A percentile compares a stretch with the other conserved stretches of the same genome.
Evolutionary conservation across 768 basidiomycete genomes (phyloP).

Genomic region (Phylloporus arenicola): DNA sequence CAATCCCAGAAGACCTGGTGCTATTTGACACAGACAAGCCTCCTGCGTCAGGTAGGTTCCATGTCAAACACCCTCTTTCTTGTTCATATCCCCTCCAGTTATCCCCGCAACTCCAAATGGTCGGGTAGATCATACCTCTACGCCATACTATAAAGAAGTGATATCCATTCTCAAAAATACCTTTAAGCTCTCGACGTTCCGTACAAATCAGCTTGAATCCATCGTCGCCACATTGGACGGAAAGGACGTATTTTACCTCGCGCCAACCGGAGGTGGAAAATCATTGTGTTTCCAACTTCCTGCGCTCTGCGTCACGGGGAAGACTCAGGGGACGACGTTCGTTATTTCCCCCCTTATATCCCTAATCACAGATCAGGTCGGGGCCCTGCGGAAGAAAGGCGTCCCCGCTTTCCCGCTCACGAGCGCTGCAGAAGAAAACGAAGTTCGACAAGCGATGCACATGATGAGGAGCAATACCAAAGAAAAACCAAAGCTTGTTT

Average conservation of each 20-base stretch:
- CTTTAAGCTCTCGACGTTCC: constrained; percentile 67
- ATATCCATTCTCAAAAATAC: constrained; percentile 29
- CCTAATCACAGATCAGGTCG: constrained; percentile 87
- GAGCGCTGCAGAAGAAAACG: constrained; percentile 42
- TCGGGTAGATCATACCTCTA: constrained; percentile 30
- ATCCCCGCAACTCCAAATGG: not conserved
- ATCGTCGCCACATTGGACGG: constrained; percentile 76
- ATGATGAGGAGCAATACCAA: constrained; percentile 36
- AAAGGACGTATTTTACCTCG: constrained; percentile 87
- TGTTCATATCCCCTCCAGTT: constrained; percentile 1
- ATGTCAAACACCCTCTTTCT: constrained; percentile 6
- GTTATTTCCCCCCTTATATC: constrained; percentile 87
- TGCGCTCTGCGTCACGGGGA: constrained; percentile 69
- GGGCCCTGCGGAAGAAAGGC: constrained; percentile 53
- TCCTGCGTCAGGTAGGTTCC: constrained; percentile 6
- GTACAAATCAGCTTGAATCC: constrained; percentile 81
- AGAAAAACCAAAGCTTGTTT: constrained; percentile 63
- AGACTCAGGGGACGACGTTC: constrained; percentile 76
- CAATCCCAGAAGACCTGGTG: constrained; percentile 14
- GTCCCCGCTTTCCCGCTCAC: constrained; percentile 70
- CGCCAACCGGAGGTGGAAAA: constrained; percentile 95
- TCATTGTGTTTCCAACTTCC: constrained; percentile 88
- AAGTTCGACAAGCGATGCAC: constrained; percentile 36
- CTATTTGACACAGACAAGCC: constrained; percentile 12
- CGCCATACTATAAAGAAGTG: constrained; percentile 28